These are phyloP conservation scores for Isabelozyma pseudorhagii DNA, from an alignment of 805 yeast genomes.

Conservation along the genomic window DNA sequence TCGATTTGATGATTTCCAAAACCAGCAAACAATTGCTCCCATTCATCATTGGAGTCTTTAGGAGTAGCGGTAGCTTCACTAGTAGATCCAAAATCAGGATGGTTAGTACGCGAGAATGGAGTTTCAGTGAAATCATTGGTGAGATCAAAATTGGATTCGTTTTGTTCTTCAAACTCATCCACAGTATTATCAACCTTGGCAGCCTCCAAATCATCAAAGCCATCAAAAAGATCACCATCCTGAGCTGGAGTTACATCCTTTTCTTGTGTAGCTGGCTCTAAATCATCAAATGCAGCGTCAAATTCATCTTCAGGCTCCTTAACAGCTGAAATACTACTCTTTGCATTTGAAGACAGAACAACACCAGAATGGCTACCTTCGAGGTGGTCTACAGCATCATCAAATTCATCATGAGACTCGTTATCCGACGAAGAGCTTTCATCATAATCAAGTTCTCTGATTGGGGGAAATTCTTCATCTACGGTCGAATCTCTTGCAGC, in stretches of 20 bases:
- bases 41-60: conserved; percentile 61
- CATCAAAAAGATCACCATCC: conserved; percentile 32
- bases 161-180: conserved; percentile 24
- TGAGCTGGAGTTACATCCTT: conserved; percentile 2
- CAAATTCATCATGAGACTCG: conserved; percentile 34
- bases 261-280: conserved; percentile 30
- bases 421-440: conserved; percentile 49
- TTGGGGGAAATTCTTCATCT: conserved; percentile 61
- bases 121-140: conserved; percentile 28
- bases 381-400: conserved; percentile 34
- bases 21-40: conserved; percentile 93
- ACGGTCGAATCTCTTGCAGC: conserved; percentile 1
- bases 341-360: conserved; percentile 18
- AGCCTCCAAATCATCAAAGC: conserved; percentile 35
- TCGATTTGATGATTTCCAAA: conserved; percentile 53
- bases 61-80: conserved; percentile 3
- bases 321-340: not conserved
- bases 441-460: conserved; percentile 50
- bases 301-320: conserved; percentile 36
- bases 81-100: conserved; percentile 41
- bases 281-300: conserved; percentile 35
- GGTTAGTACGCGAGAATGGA: conserved; percentile 18
- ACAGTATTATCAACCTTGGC: conserved; percentile 27
- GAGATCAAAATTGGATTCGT: conserved; percentile 19
- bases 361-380: conserved; percentile 1